Evolutionary conservation across 768 basidiomycete species (phyloP).

Genomic region (Polyporus arcularius): DNA sequence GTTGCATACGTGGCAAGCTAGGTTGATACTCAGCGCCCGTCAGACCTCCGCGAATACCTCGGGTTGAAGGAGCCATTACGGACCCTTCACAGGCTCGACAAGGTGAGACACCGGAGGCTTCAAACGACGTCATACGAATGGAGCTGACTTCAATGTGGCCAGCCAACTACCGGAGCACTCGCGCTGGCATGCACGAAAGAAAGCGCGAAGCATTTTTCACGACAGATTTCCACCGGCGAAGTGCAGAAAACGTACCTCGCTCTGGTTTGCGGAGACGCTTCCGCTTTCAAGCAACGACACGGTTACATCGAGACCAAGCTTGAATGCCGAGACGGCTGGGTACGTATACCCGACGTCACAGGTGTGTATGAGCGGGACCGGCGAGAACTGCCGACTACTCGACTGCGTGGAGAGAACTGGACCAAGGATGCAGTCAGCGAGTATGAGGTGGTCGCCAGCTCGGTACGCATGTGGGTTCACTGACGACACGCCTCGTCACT

Average conservation of each 20-base stretch:
- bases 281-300: neutral
- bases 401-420: constrained; percentile 1
- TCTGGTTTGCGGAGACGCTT: constrained; percentile 8
- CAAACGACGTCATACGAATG: neutral
- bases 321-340: constrained; percentile 1
- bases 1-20: neutral
- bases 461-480: neutral
- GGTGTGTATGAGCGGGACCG: constrained; percentile 2
- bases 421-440: neutral
- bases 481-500: neutral
- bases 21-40: neutral
- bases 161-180: constrained; percentile 10
- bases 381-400: neutral
- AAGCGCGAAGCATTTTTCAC: neutral
- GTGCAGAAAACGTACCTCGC: constrained; percentile 13
- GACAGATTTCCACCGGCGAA: neutral
- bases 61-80: neutral
- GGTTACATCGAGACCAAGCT: constrained; percentile 4
- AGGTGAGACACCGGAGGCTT: too few relatives aligned
- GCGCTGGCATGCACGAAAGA: neutral
- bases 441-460: constrained; percentile 6
- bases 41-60: constrained; percentile 3
- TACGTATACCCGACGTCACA: neutral
- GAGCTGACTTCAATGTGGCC: neutral
- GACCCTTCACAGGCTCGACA: constrained; percentile 14